Percentiles rank a stretch among this genome's conserved stretches.
Conservation (phyloP, 139 green algal species). For the Trebouxia sp. region DNA sequence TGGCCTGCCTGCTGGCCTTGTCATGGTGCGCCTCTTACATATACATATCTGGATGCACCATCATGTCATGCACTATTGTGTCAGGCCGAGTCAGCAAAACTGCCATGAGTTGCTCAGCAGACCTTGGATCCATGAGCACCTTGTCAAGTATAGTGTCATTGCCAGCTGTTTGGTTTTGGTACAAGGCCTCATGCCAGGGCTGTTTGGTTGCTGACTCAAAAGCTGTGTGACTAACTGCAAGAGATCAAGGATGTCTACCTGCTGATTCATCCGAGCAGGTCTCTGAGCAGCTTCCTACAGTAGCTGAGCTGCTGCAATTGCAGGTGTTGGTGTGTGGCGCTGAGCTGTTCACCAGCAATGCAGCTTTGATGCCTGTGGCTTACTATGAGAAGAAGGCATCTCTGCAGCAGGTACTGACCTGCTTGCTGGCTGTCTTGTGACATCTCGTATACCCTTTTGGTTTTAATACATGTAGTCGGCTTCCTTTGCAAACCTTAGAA, state of each 20-base stretch:
- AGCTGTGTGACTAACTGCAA: background rate
- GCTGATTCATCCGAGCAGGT: too few relatives aligned
- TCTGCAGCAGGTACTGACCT: constrained; percentile 3
- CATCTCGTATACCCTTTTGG: too few relatives aligned
- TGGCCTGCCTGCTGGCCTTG: constrained; percentile 23
- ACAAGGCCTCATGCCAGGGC: background rate
- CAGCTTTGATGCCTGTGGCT: constrained; percentile 65
- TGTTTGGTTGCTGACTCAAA: background rate
- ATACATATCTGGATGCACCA: background rate
- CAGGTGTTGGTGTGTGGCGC: constrained; percentile 48
- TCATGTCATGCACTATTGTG: background rate
- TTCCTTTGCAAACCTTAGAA: too few relatives aligned
- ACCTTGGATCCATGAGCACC: too few relatives aligned
- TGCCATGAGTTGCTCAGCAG: too few relatives aligned
- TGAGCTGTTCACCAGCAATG: constrained; percentile 91
- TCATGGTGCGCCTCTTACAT: constrained; percentile 13
- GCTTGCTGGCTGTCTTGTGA: too few relatives aligned
- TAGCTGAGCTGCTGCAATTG: background rate
- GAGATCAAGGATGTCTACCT: background rate
- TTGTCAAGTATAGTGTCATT: background rate
- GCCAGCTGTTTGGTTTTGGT: constrained; percentile 40
- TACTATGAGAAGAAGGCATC: constrained; percentile 25
- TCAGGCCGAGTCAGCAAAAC: background rate
- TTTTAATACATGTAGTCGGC: too few relatives aligned
- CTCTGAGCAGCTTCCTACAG: too few relatives aligned